Percentiles rank a stretch among this genome's conserved stretches.
Conservation (phyloP, 2,329 filamentous ascomycete species). For the Shiraia bambusicola region DNA sequence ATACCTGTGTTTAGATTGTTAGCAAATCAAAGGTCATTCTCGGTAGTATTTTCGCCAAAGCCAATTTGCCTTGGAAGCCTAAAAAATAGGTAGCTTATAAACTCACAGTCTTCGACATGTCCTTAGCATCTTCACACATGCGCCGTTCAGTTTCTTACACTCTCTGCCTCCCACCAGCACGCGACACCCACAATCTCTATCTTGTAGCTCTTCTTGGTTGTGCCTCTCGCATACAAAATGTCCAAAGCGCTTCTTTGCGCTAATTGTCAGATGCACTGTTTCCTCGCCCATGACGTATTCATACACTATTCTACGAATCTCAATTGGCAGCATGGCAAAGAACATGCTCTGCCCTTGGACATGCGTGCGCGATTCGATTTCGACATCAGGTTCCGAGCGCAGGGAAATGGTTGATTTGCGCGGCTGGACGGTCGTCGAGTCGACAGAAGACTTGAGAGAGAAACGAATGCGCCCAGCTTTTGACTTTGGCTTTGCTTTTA, state of each 20-base stretch:
- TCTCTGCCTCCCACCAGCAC: slow-evolving; percentile 32
- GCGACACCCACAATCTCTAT: slow-evolving; percentile 28
- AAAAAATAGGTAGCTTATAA: no score
- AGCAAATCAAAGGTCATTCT: no score
- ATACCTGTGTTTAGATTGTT: slow-evolving; percentile 23
- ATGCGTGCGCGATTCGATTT: slow-evolving; percentile 30
- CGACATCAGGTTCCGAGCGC: slow-evolving; percentile 19
- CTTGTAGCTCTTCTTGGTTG: slow-evolving; percentile 5
- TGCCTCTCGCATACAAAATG: slow-evolving; percentile 35
- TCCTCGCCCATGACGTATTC: slow-evolving; percentile 32
- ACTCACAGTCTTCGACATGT: slow-evolving; percentile 36
- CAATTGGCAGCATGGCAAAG: slow-evolving; percentile 35
- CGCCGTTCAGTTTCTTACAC: slow-evolving; percentile 13
- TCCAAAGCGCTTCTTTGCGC: slow-evolving; percentile 30
- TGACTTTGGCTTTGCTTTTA: slow-evolving; percentile 6
- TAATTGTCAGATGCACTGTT: slow-evolving; percentile 35
- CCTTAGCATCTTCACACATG: slow-evolving; percentile 18
- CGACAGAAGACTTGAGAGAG: slow-evolving; percentile 5
- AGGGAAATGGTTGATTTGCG: slow-evolving; percentile 29
- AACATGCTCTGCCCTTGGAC: slow-evolving; percentile 32
- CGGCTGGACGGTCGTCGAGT: slow-evolving; percentile 3
- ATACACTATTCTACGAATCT: slow-evolving; percentile 36
- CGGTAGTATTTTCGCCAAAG: no score
- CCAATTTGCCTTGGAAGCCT: not conserved
- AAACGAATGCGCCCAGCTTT: slow-evolving; percentile 18